Conservation (phyloP, 208 protist species). For the Spironucleus salmonicida region DNA sequence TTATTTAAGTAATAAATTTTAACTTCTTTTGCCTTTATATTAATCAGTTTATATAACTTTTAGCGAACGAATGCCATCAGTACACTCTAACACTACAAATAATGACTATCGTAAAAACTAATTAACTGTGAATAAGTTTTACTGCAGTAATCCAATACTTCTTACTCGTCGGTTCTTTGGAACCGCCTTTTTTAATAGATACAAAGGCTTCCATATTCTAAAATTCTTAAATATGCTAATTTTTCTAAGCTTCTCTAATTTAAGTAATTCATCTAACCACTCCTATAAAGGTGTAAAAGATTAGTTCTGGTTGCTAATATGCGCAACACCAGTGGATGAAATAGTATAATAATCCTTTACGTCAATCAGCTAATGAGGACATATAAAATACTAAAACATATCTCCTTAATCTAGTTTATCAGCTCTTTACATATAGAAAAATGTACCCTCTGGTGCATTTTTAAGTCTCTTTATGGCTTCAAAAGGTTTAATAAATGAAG, state of each 20-base stretch:
- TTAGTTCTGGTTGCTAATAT: not conserved
- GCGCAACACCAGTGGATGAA: not conserved
- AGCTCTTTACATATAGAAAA: too few relatives aligned
- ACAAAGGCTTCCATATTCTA: constrained; percentile 6
- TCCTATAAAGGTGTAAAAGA: not conserved
- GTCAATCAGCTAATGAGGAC: not conserved
- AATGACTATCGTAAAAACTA: not conserved
- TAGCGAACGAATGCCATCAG: not conserved
- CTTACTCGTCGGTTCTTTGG: not conserved
- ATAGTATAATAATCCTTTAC: constrained; percentile 7
- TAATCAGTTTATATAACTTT: not conserved
- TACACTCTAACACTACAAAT: not conserved
- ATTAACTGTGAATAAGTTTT: constrained; percentile 17
- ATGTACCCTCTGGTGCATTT: too few relatives aligned
- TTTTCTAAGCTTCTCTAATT: not conserved
- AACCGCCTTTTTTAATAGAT: constrained; percentile 8
- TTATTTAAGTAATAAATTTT: not conserved
- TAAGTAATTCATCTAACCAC: constrained; percentile 21
- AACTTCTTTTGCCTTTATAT: not conserved
- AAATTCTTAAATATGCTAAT: constrained; percentile 19
- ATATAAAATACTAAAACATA: too few relatives aligned
- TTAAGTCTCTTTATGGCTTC: too few relatives aligned
- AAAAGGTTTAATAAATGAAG: too few relatives aligned
- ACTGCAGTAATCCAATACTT: not conserved
- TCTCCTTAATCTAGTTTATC: too few relatives aligned